These are phyloP conservation scores for Pouteria glomerata DNA, from an alignment of 148 eudicot genomes.

Conservation along the genomic window DNA sequence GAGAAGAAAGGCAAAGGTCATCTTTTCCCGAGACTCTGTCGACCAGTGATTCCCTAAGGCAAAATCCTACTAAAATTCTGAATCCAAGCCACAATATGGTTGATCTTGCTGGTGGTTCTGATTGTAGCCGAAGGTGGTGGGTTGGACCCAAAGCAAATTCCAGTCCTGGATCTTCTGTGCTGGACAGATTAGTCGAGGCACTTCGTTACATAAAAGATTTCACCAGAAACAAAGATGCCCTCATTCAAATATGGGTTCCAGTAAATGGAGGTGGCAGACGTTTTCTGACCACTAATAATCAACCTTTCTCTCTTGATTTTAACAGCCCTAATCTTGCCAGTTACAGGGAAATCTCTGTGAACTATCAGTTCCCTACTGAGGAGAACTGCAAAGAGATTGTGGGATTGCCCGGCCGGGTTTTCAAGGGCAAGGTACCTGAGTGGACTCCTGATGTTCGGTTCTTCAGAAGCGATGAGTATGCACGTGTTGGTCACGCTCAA, in stretches of 20 bases:
- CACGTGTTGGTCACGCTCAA: constrained; percentile 70
- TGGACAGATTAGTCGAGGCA: constrained; percentile 58
- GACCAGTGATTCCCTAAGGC: constrained; percentile 28
- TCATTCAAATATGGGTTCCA: constrained; percentile 87
- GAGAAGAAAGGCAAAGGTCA: constrained; percentile 38
- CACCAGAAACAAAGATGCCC: constrained; percentile 44
- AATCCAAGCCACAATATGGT: constrained; percentile 10
- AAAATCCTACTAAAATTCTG: constrained; percentile 17
- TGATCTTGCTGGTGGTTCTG: constrained; percentile 26
- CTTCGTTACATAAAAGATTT: constrained; percentile 47
- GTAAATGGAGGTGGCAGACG: constrained; percentile 48
- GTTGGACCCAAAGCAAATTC: constrained; percentile 46
- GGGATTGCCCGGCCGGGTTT: constrained; percentile 83
- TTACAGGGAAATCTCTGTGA: constrained; percentile 61
- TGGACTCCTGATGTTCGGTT: constrained; percentile 95
- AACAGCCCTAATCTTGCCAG: constrained; percentile 48
- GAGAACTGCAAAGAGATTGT: constrained; percentile 39
- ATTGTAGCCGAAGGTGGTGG: constrained; percentile 56
- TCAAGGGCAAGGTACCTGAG: constrained; percentile 73
- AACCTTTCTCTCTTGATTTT: constrained; percentile 57
- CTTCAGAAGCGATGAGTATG: constrained; percentile 69
- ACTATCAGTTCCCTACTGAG: constrained; percentile 66
- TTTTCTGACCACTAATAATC: constrained; percentile 56
- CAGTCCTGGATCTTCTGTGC: constrained; percentile 39
- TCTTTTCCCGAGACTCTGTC: constrained; percentile 30